Percentiles rank a stretch among this genome's conserved stretches.
phyloP scores from a whole-genome alignment of 352 stramenopile genomes.

The Phytophthora meadii region DNA sequence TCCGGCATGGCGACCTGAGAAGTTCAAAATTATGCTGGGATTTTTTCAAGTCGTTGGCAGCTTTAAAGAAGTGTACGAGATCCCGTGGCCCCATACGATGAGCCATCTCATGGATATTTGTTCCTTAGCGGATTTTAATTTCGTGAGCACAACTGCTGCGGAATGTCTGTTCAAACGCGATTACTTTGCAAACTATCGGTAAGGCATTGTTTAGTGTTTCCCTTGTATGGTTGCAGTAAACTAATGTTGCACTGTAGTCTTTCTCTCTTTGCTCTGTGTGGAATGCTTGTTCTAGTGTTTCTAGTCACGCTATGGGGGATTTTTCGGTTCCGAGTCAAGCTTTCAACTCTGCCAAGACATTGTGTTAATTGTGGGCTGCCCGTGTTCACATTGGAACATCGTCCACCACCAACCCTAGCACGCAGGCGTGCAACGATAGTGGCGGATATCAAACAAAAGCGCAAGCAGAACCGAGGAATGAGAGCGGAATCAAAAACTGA shows the following conservation, averaged over 20 bases:
- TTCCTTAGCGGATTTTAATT: slow-evolving; percentile 71
- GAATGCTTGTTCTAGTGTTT: slow-evolving; percentile 41
- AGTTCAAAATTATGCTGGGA: slow-evolving; percentile 81
- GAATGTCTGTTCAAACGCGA: slow-evolving; percentile 72
- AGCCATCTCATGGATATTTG: slow-evolving; percentile 72
- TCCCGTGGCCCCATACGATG: slow-evolving; percentile 69
- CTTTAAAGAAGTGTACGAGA: slow-evolving; percentile 81
- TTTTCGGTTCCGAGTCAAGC: slow-evolving; percentile 61
- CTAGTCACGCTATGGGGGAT: slow-evolving; percentile 60
- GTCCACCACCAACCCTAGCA: slow-evolving; percentile 5
- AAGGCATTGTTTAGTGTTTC: background rate
- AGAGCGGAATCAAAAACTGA: no score
- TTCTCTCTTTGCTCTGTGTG: slow-evolving; percentile 49
- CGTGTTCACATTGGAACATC: slow-evolving; percentile 55
- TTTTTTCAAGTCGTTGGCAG: slow-evolving; percentile 83
- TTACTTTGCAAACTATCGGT: slow-evolving; percentile 75
- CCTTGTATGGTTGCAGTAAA: background rate
- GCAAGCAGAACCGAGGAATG: slow-evolving; percentile 12
- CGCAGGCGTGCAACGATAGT: no score
- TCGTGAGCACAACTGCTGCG: slow-evolving; percentile 68
- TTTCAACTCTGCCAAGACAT: slow-evolving; percentile 61
- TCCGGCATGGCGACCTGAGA: slow-evolving; percentile 58
- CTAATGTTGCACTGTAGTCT: slow-evolving; percentile 34
- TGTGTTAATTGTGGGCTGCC: slow-evolving; percentile 66
- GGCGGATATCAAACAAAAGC: slow-evolving; percentile 51